Evolutionary conservation across 345 rosid species (phyloP).

Genomic region (Adansonia digitata): DNA sequence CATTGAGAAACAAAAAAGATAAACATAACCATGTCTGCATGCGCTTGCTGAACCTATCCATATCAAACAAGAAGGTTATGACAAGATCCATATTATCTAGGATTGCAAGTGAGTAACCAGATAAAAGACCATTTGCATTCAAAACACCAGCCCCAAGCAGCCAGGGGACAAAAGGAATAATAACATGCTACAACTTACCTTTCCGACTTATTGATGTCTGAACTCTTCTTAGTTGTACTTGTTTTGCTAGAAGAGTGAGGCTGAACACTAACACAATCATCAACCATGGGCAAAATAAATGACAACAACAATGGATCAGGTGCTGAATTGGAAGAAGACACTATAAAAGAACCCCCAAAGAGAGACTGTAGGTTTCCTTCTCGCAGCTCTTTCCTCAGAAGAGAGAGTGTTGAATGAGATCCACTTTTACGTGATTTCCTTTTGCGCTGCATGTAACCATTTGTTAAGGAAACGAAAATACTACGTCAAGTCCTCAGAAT

Average conservation of each 20-base stretch:
- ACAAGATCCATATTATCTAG: neutral
- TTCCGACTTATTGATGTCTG: slow-evolving; percentile 36
- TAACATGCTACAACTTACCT: slow-evolving; percentile 35
- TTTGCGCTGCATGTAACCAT: slow-evolving; percentile 73
- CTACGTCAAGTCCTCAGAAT: neutral
- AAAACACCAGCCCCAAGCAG: neutral
- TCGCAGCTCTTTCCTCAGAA: slow-evolving; percentile 77
- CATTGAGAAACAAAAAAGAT: neutral
- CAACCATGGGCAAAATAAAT: slow-evolving; percentile 71
- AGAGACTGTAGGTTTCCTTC: slow-evolving; percentile 84
- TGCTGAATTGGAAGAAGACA: slow-evolving; percentile 66
- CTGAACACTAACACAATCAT: slow-evolving; percentile 40
- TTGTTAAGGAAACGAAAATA: slow-evolving; percentile 50
- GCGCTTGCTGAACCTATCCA: neutral
- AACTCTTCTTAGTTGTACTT: slow-evolving; percentile 40
- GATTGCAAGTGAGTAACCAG: neutral
- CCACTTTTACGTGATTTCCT: slow-evolving; percentile 83
- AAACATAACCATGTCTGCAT: neutral
- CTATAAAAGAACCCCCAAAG: slow-evolving; percentile 59
- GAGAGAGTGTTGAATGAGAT: slow-evolving; percentile 65
- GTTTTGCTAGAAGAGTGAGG: slow-evolving; percentile 44
- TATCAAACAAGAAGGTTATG: neutral
- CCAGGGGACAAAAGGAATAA: neutral
- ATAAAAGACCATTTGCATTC: neutral
- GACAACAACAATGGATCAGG: slow-evolving; percentile 89